Conservation (phyloP, 768 basidiomycete genomes). For the Rossbeevera mucosa region DNA sequence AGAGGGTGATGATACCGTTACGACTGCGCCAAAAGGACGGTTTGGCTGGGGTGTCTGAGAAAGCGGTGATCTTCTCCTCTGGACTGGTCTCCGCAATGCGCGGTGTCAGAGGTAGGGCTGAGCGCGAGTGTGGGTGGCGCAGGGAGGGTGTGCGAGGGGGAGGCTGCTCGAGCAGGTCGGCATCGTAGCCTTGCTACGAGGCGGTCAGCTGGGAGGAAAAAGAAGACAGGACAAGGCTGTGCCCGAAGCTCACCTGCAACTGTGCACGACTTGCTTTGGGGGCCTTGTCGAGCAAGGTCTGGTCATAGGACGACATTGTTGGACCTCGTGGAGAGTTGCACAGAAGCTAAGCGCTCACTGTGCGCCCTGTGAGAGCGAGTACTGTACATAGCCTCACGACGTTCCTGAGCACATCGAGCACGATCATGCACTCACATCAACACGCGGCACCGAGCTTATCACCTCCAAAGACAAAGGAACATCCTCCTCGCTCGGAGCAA, state of each 20-base stretch:
- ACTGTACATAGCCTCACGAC: constrained; percentile 23
- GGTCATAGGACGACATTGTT: constrained; percentile 37
- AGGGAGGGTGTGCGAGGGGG: constrained; percentile 21
- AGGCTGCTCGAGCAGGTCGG: constrained; percentile 38
- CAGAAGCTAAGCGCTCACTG: constrained; percentile 18
- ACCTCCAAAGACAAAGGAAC: not conserved
- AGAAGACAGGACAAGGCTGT: constrained; percentile 11
- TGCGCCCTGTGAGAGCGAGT: not conserved
- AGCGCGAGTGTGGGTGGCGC: constrained; percentile 12
- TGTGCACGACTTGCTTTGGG: constrained; percentile 42
- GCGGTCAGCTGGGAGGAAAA: not conserved
- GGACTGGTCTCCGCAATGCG: constrained; percentile 9
- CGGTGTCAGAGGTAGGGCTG: constrained; percentile 8
- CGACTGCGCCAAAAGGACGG: constrained; percentile 48
- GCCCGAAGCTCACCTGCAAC: constrained; percentile 36
- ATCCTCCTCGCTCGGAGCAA: too few species aligned
- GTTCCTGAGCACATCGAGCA: constrained; percentile 18
- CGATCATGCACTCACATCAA: not conserved
- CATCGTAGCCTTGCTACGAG: constrained; percentile 50
- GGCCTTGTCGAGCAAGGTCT: constrained; percentile 35
- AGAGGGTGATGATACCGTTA: constrained; percentile 39
- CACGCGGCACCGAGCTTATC: not conserved
- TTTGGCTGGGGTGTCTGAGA: not conserved
- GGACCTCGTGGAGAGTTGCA: constrained; percentile 2
- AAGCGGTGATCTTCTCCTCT: constrained; percentile 9